phyloP scores from a whole-genome alignment of 2,329 filamentous ascomycete species.

The Cercospora sp. region DNA sequence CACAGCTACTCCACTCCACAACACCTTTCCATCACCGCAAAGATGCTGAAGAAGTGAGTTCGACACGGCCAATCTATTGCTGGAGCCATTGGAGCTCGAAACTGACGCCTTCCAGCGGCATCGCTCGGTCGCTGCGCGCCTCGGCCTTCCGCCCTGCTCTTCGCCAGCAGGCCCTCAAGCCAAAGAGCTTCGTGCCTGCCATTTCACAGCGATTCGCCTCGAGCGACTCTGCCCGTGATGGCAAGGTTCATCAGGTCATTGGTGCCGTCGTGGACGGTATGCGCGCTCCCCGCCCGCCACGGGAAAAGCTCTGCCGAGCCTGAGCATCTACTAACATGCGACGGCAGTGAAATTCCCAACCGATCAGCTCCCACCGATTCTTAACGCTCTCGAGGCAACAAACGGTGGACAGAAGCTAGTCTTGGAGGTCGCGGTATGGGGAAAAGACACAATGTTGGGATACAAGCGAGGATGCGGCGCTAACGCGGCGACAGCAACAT shows the following conservation, averaged over 20 bases:
- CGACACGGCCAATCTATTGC: constrained; percentile 25
- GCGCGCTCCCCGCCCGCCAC: constrained; percentile 41
- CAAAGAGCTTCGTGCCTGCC: constrained; percentile 59
- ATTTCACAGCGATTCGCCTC: constrained; percentile 63
- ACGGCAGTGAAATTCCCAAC: constrained; percentile 89
- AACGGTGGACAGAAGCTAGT: constrained; percentile 94
- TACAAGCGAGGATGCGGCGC: constrained; percentile 23
- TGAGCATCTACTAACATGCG: constrained; percentile 24
- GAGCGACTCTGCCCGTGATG: constrained; percentile 57
- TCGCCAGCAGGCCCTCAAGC: constrained; percentile 58
- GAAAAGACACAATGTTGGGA: constrained; percentile 23
- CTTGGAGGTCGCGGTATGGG: constrained; percentile 89
- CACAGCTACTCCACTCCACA: constrained; percentile 17
- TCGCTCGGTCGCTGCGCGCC: constrained; percentile 65
- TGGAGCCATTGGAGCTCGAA: constrained; percentile 40
- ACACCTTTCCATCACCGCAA: constrained; percentile 49
- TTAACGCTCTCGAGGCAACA: constrained; percentile 89
- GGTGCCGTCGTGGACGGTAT: constrained; percentile 98
- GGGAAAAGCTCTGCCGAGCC: constrained; percentile 29
- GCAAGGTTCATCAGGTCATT: constrained; percentile 80
- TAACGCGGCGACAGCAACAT: constrained; percentile 73
- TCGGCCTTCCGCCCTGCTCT: constrained; percentile 59
- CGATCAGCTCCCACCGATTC: constrained; percentile 91
- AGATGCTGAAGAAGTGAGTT: constrained; percentile 82
- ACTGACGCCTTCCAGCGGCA: constrained; percentile 55